Base-by-base conservation (phyloP, 768 basidiomycete genomes). In the Daedaleopsis sinensis region DNA sequence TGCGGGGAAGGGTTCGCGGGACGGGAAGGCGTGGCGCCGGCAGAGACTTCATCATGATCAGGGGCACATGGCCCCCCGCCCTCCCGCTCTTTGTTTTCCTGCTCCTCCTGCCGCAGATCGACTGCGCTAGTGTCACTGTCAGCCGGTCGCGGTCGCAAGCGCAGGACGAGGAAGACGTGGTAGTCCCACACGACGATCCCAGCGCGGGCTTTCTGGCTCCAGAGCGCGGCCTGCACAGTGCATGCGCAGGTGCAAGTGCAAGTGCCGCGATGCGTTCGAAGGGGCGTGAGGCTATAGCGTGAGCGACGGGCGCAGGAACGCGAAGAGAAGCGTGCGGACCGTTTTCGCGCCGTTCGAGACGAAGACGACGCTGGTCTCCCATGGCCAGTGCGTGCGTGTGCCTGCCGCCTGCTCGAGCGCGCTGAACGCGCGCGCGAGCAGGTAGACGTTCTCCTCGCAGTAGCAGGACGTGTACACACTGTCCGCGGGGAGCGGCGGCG, bases 401-500 rank as follows among this genome's bases (percentile, higher is more conserved):
- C 44, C 36, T 46, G 57, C 46, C 21, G 35, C n/a, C 11, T 37
- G 43, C 52, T 42, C n/a, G n/a, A n/a, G n/a, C n/a, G n/a, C n/a
- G n/a, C 3, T 42, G 65, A 90, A 83, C 5, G 65, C 71, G 49
- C 80, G 72, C 15, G 77, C 79, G 1, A 91, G 78, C 44, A 86
- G 73, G 63, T 89, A 90, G 37, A 89, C 73, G 69, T 91, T 90
- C 71, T 91, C 90, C 76, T 91, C 89, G 73, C 88, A 91, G 61
- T 84, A 91, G 66, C 76, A 82, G 4, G 75, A 76, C 1, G 88
- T 90, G 72, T 89, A 89, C 32, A 76, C 60, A 60, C 71, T 71
- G 57, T 77, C 67, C 37, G 67, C 58, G 12, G 82, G 81, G n/a
- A 81, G 57, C 15, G 69, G 65, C 49, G 71, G 73, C 35, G 70